A percentile compares a stretch with the other conserved stretches of the same genome.
Evolutionary conservation across 2,329 filamentous ascomycete species (phyloP).

Genomic region (Hymenoscyphus salicellus): DNA sequence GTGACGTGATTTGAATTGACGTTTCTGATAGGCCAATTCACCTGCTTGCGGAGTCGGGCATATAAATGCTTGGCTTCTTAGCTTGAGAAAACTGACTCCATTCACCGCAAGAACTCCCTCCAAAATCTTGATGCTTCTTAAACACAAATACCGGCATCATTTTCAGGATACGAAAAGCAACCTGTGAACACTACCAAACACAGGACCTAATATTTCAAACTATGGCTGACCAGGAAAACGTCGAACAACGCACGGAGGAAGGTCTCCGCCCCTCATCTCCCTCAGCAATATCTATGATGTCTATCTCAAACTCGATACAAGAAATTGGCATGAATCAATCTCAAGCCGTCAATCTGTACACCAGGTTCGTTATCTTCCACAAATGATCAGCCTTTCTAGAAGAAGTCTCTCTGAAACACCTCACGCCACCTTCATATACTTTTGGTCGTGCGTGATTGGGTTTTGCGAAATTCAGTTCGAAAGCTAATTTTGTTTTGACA

Average conservation of each 20-base stretch:
- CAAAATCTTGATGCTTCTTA: too few relatives aligned
- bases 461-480: not conserved
- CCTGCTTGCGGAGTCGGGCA: too few relatives aligned
- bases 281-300: not conserved
- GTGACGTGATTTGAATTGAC: not conserved
- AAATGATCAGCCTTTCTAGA: not conserved
- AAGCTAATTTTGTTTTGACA: not conserved
- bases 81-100: too few relatives aligned
- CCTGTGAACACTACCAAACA: not conserved
- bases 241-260: not conserved
- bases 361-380: conserved; percentile 20
- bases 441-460: not conserved
- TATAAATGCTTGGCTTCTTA: too few relatives aligned
- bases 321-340: conserved; percentile 32
- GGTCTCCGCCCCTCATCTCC: not conserved
- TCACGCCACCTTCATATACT: not conserved
- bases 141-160: too few relatives aligned
- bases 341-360: conserved; percentile 44
- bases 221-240: not conserved
- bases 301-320: conserved; percentile 2
- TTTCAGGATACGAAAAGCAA: too few relatives aligned
- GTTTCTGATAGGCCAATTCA: too few relatives aligned
- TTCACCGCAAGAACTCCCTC: too few relatives aligned
- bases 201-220: not conserved
- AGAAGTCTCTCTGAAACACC: not conserved